Evolutionary conservation across 495 filamentous ascomycete genomes (phyloP), one percentile per base, ranked within the genome.

Genomic region (Pseudevernia furfuracea): DNA sequence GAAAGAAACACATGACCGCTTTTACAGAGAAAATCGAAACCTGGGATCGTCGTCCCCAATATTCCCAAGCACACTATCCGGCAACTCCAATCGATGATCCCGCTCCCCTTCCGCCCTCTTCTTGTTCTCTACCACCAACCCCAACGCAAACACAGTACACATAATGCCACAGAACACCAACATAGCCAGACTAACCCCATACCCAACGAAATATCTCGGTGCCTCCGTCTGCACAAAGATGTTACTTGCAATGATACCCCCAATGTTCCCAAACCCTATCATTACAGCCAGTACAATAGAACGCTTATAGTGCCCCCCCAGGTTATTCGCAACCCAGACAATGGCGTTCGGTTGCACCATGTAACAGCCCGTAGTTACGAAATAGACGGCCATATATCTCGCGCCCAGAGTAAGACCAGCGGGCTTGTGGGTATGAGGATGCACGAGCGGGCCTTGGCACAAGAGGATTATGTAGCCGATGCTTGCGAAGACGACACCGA

Each of bases 271-370:
- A 36, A 87, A 68, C 0, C 89, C 87, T 63, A 93, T 91, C 41
- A 89, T 85, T 5, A 91, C 75, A 0, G 87, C 89, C 82, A 91
- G 89, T 0, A 85, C 89, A 5, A 84, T 85, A 11, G 84, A 81
- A 1, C 89, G 79, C 72, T 92, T 92, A 55, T 87, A 87, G 62
- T 80, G 82, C 0, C 88, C 88, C 0, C 85, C 81, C 19, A 92
- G 77, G 69, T 92, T 91, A 71, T 87, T 89, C 17, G 76, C 79
- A 12, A 89, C 73, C 88, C 89, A 93, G 17, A 84, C 81, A 62
- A 93, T 81, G 57, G 85, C 84, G 3, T 85, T 86, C 0, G 90
- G 87, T 68, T 76, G 77, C 19, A 77, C 76, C 8, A 76, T 71
- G 59, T 75, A 79, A 46, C 77, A 76, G 34, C 76, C 74, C 74